Evolutionary conservation across 495 filamentous ascomycete genomes (phyloP).

Genomic region (Extremus antarcticus): DNA sequence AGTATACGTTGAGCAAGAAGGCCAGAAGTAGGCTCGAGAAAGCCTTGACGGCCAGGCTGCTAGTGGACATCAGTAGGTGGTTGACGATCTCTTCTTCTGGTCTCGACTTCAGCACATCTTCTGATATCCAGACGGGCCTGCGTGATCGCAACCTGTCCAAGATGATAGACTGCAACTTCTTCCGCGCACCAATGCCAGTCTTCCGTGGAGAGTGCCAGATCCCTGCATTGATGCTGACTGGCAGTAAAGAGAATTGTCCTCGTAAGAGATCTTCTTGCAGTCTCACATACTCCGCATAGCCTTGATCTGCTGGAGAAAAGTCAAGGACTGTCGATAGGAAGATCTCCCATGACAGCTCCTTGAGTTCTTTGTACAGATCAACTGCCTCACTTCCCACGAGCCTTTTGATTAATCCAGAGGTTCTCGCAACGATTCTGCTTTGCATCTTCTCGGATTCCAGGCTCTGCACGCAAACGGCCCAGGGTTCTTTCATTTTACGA

Average conservation of each 20-base stretch:
- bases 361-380: constrained; percentile 25
- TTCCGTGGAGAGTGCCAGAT: constrained; percentile 26
- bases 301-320: background rate
- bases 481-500: background rate
- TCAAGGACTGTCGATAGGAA: constrained; percentile 13
- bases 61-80: constrained; percentile 24
- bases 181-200: constrained; percentile 21
- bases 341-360: constrained; percentile 23
- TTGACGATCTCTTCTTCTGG: constrained; percentile 20
- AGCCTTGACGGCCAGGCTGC: constrained; percentile 24
- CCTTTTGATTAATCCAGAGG: background rate
- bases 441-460: background rate
- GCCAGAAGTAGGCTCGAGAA: constrained; percentile 25
- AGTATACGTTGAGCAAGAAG: constrained; percentile 20
- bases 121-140: background rate
- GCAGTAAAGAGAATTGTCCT: constrained; percentile 28
- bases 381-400: no score
- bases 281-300: constrained; percentile 2
- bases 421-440: background rate
- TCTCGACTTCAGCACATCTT: background rate
- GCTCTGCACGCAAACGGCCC: background rate
- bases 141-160: background rate
- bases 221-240: constrained; percentile 20
- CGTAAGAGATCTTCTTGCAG: constrained; percentile 26
- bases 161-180: constrained; percentile 18